phyloP scores from a whole-genome alignment of 257 asterid genomes.

The Plantago elongata region DNA sequence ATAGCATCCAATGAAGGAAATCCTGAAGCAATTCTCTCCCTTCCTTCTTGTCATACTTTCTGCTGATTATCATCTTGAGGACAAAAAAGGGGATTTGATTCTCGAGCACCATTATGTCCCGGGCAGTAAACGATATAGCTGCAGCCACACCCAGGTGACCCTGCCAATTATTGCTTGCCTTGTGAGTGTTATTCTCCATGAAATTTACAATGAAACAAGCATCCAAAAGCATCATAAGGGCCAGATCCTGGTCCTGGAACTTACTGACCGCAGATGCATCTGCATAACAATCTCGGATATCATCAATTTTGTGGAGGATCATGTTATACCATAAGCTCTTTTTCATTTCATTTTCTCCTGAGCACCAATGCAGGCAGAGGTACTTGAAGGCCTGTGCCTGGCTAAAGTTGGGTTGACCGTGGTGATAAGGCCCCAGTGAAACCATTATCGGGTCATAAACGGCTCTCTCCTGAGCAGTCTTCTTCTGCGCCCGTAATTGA shows the following conservation, averaged over 20 bases:
- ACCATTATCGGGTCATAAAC: slow-evolving; percentile 20
- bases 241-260: neutral
- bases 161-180: neutral
- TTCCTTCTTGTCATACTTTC: neutral
- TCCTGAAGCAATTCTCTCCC: neutral
- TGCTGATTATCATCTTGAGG: slow-evolving; percentile 1
- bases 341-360: neutral
- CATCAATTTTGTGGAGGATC: neutral
- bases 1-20: neutral
- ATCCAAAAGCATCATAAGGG: slow-evolving; percentile 12
- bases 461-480: too few relatives aligned
- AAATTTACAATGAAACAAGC: slow-evolving; percentile 14
- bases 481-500: neutral
- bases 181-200: neutral
- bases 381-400: slow-evolving; percentile 16
- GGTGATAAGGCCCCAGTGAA: slow-evolving; percentile 30
- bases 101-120: slow-evolving; percentile 8
- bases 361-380: slow-evolving; percentile 4
- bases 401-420: slow-evolving; percentile 14
- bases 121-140: neutral
- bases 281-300: slow-evolving; percentile 5
- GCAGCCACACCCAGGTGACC: slow-evolving; percentile 1
- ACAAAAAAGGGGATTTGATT: slow-evolving; percentile 12
- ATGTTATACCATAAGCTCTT: neutral
- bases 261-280: neutral